Evolutionary conservation across 1,284 basidiomycete genomes (phyloP), one percentile per base, ranked within the genome.

Genomic region (Calocybe gambosa): DNA sequence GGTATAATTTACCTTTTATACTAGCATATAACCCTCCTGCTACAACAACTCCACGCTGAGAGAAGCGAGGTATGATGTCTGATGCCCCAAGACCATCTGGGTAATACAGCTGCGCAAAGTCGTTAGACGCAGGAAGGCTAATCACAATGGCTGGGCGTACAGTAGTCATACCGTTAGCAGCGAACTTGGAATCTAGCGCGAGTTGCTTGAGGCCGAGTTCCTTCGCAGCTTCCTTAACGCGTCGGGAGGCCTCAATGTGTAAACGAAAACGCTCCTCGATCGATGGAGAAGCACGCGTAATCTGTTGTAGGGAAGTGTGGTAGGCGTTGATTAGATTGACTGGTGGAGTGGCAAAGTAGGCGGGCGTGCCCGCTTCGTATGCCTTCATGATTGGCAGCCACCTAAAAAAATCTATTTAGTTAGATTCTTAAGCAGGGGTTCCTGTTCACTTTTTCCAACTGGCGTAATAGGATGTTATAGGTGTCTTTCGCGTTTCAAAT

Each of bases 151-250:
- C 7, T 3, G 18, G 21, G 13, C 75, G 49, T 57, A 83, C 84
- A 35, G 91, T 90, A 10, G 89, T 89, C 93, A 97, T 95, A 39
- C 93, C 92, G 60, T 94, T 94, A 4, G 93, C 93, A n/a, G 86
- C 77, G 46, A 77, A 74, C 4, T 75, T 70, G 1, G 78, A 67
- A 38, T 75, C 69, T 7, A 78, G 60, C 16, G 91, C 82, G 9
- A 96, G 73, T 54, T 78, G 79, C 58, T 73, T 82, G 56, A 97
- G 73, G 2, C 93, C 93, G 39, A 96, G 72, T 28, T 72, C 71
- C 31, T 66, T 64, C 2, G 86, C 82, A 9, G 81, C 78, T 34
- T 80, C 70, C 68, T 91, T 95, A 63, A 99, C 68, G 46, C 79
- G 79, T 46, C 75, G 63, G 50, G 86, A 89, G 0, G 81, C 84